Conservation (phyloP, 2,329 filamentous ascomycete genomes). For the Rugonectria rugulosa region DNA sequence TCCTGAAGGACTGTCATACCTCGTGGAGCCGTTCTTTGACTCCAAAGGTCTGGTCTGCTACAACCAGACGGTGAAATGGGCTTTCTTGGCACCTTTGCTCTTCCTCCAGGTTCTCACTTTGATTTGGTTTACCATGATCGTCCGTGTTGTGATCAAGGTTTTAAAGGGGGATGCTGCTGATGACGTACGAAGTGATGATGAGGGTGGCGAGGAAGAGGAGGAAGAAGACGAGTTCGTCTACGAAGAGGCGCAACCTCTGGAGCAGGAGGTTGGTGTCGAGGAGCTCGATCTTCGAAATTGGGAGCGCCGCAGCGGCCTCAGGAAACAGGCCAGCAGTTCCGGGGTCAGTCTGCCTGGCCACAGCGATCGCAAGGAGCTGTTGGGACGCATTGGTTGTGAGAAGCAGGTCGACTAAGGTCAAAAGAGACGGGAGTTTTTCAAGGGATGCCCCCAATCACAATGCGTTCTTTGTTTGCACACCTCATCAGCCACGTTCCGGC, state of each 20-base stretch:
- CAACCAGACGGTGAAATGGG: conserved; percentile 75
- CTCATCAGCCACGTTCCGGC: too few species aligned
- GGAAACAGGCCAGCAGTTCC: conserved; percentile 61
- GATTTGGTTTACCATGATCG: conserved; percentile 90
- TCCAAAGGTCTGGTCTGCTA: conserved; percentile 81
- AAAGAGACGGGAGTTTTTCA: conserved; percentile 28
- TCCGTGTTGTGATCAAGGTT: conserved; percentile 82
- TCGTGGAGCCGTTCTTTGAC: conserved; percentile 77
- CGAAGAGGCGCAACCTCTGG: conserved; percentile 64
- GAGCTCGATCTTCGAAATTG: conserved; percentile 71
- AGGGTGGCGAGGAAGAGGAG: conserved; percentile 69
- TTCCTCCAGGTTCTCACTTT: conserved; percentile 82
- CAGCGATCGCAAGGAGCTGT: conserved; percentile 80
- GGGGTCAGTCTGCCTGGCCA: conserved; percentile 74
- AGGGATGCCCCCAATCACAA: conserved; percentile 18
- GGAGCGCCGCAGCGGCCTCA: conserved; percentile 64
- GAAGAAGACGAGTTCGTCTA: conserved; percentile 63
- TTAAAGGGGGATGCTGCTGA: conserved; percentile 80
- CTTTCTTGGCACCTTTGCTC: conserved; percentile 79
- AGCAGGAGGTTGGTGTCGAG: conserved; percentile 80
- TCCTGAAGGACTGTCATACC: conserved; percentile 64
- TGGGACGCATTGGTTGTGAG: conserved; percentile 84
- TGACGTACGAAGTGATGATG: conserved; percentile 84
- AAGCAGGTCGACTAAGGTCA: conserved; percentile 65
- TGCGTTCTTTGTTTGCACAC: conserved; percentile 21